Percentiles rank a stretch among this genome's conserved stretches.
These are phyloP conservation scores for Aspergillus carbonarius DNA, from an alignment of 2,329 filamentous ascomycete species.

Conservation along the genomic window DNA sequence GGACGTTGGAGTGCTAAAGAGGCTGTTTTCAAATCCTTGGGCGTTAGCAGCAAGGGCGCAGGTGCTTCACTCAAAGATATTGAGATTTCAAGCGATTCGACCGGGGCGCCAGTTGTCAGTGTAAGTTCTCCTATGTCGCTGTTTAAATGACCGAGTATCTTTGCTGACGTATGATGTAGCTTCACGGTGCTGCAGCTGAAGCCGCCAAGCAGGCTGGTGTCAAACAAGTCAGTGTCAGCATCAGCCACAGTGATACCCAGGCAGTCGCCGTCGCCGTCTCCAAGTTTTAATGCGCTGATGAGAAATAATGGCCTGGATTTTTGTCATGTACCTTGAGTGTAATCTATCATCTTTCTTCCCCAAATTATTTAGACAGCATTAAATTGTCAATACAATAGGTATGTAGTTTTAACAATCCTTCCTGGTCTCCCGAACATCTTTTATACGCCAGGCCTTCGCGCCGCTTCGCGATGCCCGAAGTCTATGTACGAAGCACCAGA, in stretches of 20 bases:
- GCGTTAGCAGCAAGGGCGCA: slow-evolving; percentile 80
- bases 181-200: slow-evolving; percentile 78
- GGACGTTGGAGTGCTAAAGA: slow-evolving; percentile 98
- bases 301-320: slow-evolving; percentile 12
- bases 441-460: too few species aligned
- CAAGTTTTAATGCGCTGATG: slow-evolving; percentile 56
- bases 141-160: not conserved
- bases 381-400: slow-evolving; percentile 1
- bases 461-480: too few species aligned
- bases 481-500: too few species aligned
- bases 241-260: slow-evolving; percentile 92
- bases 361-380: not conserved
- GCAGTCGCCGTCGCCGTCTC: slow-evolving; percentile 92
- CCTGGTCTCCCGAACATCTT: too few species aligned
- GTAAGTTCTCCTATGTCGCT: slow-evolving; percentile 57
- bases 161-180: slow-evolving; percentile 54
- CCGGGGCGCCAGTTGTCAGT: slow-evolving; percentile 77
- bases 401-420: not conserved
- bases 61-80: slow-evolving; percentile 92
- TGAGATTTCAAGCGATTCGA: slow-evolving; percentile 79
- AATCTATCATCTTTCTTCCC: slow-evolving; percentile 11
- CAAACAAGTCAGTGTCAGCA: slow-evolving; percentile 86
- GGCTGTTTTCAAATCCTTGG: slow-evolving; percentile 95
- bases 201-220: slow-evolving; percentile 85
- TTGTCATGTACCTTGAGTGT: slow-evolving; percentile 3